Percentiles rank a stretch among this genome's conserved stretches.
phyloP scores from a whole-genome alignment of 176 grass and related monocot genomes.

The Alopecurus myosuroides region DNA sequence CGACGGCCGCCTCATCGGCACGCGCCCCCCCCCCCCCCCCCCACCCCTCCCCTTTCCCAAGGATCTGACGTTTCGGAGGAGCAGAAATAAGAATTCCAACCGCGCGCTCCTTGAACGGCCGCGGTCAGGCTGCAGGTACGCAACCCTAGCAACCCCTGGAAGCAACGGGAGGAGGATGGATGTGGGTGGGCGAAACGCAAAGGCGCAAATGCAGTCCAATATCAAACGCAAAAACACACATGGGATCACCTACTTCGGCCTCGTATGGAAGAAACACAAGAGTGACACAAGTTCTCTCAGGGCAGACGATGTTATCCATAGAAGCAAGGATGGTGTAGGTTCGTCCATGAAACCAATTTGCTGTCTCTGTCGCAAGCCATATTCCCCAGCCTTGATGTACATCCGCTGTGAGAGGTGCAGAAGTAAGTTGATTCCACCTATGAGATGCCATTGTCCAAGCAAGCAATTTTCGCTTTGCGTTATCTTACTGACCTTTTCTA shows the following conservation, averaged over 20 bases:
- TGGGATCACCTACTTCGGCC: constrained; percentile 39
- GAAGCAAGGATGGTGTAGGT: constrained; percentile 28
- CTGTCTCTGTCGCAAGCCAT: constrained; percentile 47
- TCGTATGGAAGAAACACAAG: constrained; percentile 49
- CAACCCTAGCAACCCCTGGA: not conserved
- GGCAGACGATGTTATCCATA: constrained; percentile 44
- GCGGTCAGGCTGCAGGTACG: not conserved
- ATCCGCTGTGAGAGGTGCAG: constrained; percentile 55
- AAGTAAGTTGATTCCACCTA: constrained; percentile 31
- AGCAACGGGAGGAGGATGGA: not conserved
- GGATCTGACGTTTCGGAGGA: not conserved
- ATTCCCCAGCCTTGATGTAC: constrained; percentile 50
- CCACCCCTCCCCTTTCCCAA: not conserved
- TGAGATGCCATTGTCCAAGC: not conserved
- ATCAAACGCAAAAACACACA: constrained; percentile 13
- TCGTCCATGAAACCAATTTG: constrained; percentile 33
- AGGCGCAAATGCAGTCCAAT: constrained; percentile 6
- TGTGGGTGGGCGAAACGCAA: not conserved
- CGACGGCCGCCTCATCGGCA: not conserved
- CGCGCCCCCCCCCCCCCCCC: not conserved
- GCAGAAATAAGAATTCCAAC: not conserved
- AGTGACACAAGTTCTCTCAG: constrained; percentile 26
- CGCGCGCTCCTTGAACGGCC: not conserved
- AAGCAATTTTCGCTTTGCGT: not conserved
- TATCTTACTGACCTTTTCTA: not conserved